A percentile compares a stretch with the other conserved stretches of the same genome.
phyloP scores from a whole-genome alignment of 2,329 filamentous ascomycete genomes.

The Clonostachys solani region DNA sequence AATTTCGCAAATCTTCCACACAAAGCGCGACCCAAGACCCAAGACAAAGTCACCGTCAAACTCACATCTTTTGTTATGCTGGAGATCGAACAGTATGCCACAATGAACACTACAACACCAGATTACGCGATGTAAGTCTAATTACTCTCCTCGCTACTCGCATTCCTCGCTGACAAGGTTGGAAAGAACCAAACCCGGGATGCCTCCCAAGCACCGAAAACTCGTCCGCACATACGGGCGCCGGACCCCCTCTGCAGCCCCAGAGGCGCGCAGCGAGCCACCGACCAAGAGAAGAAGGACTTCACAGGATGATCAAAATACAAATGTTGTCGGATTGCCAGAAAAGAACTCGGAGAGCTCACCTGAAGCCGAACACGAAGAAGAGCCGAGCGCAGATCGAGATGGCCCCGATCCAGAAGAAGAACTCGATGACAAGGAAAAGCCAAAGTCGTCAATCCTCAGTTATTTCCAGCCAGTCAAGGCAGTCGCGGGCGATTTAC shows the following conservation, averaged over 20 bases:
- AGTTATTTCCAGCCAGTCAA: conserved; percentile 32
- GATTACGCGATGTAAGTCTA: conserved; percentile 19
- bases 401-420: background rate
- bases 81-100: background rate
- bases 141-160: background rate
- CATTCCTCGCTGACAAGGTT: background rate
- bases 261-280: conserved; percentile 15
- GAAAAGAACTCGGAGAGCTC: background rate
- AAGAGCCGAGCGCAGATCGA: background rate
- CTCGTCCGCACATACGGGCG: conserved; percentile 35
- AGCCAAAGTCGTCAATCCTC: conserved; percentile 23
- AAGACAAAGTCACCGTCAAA: background rate
- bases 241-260: conserved; percentile 12
- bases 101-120: conserved; percentile 15
- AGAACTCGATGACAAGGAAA: background rate
- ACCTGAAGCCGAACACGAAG: background rate
- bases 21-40: background rate
- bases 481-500: conserved; percentile 1
- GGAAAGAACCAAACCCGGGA: conserved; percentile 23
- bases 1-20: background rate
- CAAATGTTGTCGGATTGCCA: background rate
- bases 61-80: background rate
- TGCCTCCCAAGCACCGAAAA: conserved; percentile 13
- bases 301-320: background rate
- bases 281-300: conserved; percentile 16